Percentiles rank a stretch among this genome's conserved stretches.
These are phyloP conservation scores for Euphrasia confusa DNA, from an alignment of 257 asterid species.

Conservation along the genomic window DNA sequence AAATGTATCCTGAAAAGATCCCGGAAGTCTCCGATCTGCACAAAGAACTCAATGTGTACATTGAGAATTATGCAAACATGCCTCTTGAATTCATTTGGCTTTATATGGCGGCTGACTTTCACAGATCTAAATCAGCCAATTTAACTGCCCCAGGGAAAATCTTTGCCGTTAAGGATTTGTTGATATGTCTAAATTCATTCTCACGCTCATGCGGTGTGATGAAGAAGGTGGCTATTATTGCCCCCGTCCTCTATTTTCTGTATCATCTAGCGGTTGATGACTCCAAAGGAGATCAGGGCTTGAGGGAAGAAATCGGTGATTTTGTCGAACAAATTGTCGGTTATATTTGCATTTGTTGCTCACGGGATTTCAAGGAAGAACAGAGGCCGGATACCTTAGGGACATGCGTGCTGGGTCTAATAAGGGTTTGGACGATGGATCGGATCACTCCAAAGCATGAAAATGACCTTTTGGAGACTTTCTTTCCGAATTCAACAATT, in stretches of 20 bases:
- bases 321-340: constrained; percentile 21
- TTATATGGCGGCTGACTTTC: constrained; percentile 20
- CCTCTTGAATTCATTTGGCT: constrained; percentile 30
- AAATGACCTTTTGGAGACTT: constrained; percentile 21
- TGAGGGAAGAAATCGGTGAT: constrained; percentile 27
- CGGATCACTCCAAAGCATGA: constrained; percentile 10
- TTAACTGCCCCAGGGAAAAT: constrained; percentile 24
- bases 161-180: constrained; percentile 14
- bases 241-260: constrained; percentile 27
- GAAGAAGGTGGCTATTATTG: constrained; percentile 31
- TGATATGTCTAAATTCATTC: constrained; percentile 14
- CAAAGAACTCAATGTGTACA: constrained; percentile 1
- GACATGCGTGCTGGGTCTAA: constrained; percentile 21
- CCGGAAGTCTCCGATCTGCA: constrained; percentile 10
- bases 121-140: constrained; percentile 10
- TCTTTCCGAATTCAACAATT: constrained; percentile 27
- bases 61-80: constrained; percentile 12
- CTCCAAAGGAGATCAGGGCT: constrained; percentile 22
- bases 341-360: constrained; percentile 27
- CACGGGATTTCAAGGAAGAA: constrained; percentile 20
- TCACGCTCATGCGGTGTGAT: constrained; percentile 21
- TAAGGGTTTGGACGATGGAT: constrained; percentile 31
- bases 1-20: constrained; percentile 9
- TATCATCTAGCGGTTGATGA: constrained; percentile 22
- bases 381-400: constrained; percentile 19